These are phyloP conservation scores for Geotrichum bryndzae DNA, from an alignment of 1,139 yeast genomes.

Conservation along the genomic window DNA sequence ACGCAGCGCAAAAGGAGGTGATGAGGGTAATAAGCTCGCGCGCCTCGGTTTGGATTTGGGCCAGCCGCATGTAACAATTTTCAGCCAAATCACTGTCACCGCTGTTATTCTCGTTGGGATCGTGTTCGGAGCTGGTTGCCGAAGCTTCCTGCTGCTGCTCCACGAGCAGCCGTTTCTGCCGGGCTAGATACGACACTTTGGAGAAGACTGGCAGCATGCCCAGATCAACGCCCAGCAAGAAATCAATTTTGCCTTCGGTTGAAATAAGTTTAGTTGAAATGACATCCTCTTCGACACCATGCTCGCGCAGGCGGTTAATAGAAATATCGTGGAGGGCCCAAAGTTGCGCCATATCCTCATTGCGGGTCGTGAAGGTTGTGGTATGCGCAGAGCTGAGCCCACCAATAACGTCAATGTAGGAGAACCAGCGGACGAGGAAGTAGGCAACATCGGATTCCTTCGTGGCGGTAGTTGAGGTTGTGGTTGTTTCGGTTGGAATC, in stretches of 20 bases:
- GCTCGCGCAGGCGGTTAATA: neutral
- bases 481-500: slow-evolving; percentile 24
- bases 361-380: slow-evolving; percentile 26
- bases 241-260: slow-evolving; percentile 35
- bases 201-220: slow-evolving; percentile 46
- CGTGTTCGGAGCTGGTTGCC: neutral
- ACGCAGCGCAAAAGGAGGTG: slow-evolving; percentile 24
- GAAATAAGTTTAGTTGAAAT: slow-evolving; percentile 6
- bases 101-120: slow-evolving; percentile 12
- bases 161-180: slow-evolving; percentile 27
- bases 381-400: slow-evolving; percentile 39
- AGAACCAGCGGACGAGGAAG: slow-evolving; percentile 66
- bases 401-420: slow-evolving; percentile 64
- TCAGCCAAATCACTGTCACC: neutral
- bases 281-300: slow-evolving; percentile 14
- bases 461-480: slow-evolving; percentile 21
- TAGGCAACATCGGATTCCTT: slow-evolving; percentile 45
- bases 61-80: neutral
- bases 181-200: slow-evolving; percentile 43
- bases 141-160: neutral
- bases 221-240: slow-evolving; percentile 50
- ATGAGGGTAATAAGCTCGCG: slow-evolving; percentile 25
- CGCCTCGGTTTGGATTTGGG: slow-evolving; percentile 24
- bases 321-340: slow-evolving; percentile 27
- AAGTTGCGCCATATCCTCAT: slow-evolving; percentile 26